These are phyloP conservation scores for Monosporascus sp. DNA, from an alignment of 2,329 filamentous ascomycete species.

Conservation along the genomic window DNA sequence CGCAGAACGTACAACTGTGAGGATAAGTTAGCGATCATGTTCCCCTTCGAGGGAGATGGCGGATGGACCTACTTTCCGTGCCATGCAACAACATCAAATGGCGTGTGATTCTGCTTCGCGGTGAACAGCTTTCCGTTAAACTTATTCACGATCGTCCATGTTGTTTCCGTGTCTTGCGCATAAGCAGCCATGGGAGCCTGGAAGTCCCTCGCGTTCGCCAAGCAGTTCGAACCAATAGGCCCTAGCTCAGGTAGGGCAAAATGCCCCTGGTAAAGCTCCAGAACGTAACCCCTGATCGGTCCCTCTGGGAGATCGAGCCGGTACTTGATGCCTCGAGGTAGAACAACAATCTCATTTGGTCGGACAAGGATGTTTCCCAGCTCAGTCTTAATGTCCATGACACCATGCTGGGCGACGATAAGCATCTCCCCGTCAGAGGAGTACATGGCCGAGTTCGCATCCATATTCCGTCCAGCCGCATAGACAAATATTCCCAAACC, in stretches of 20 bases:
- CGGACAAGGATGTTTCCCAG: conserved; percentile 70
- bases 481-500: conserved; percentile 80
- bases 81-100: conserved; percentile 70
- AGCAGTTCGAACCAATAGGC: conserved; percentile 59
- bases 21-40: too few species aligned
- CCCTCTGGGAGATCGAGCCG: conserved; percentile 61
- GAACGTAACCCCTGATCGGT: conserved; percentile 52
- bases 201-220: conserved; percentile 64
- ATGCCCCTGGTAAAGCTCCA: conserved; percentile 61
- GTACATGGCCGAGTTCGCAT: conserved; percentile 70
- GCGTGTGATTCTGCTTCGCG: conserved; percentile 58
- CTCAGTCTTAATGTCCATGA: conserved; percentile 72
- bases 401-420: conserved; percentile 70
- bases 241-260: conserved; percentile 64
- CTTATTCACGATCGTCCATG: conserved; percentile 57
- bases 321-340: conserved; percentile 71
- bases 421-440: conserved; percentile 77
- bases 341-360: conserved; percentile 72
- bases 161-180: conserved; percentile 36
- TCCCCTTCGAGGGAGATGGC: too few species aligned
- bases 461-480: conserved; percentile 74
- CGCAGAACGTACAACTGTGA: too few species aligned
- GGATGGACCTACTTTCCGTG: conserved; percentile 58
- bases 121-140: conserved; percentile 57
- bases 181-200: conserved; percentile 56